phyloP scores from a whole-genome alignment of 2,329 filamentous ascomycete genomes.

The Diaporthe citrichinensis region DNA sequence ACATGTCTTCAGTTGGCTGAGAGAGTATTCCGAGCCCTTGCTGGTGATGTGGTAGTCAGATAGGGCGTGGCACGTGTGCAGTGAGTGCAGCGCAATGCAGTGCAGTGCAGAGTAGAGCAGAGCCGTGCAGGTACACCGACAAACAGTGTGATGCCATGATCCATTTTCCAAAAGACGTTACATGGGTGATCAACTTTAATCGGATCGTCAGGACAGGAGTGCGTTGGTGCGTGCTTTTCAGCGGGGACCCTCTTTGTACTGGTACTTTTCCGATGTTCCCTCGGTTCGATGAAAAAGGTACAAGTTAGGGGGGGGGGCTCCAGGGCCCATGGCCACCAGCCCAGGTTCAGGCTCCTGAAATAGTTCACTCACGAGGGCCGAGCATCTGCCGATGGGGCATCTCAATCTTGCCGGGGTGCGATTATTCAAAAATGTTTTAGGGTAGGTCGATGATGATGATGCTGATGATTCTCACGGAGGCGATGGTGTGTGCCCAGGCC shows the following conservation, averaged over 20 bases:
- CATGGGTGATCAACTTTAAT: conserved; percentile 33
- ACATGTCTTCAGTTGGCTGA: background rate
- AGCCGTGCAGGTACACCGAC: background rate
- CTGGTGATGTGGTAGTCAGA: background rate
- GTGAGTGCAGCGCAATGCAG: background rate
- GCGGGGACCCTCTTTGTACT: conserved; percentile 14
- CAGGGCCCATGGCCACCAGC: background rate
- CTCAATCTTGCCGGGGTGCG: background rate
- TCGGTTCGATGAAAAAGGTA: background rate
- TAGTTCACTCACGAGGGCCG: conserved; percentile 26
- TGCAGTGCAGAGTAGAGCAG: background rate
- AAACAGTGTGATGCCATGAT: conserved; percentile 14
- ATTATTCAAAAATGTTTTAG: background rate
- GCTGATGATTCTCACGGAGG: background rate
- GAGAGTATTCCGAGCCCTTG: background rate
- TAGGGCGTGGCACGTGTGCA: conserved; percentile 10
- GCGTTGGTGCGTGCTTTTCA: conserved; percentile 32
- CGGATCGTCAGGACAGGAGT: conserved; percentile 29
- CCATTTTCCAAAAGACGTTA: conserved; percentile 27
- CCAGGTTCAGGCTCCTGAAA: conserved; percentile 26
- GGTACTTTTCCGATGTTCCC: conserved; percentile 9
- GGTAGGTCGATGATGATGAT: conserved; percentile 3
- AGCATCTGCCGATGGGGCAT: conserved; percentile 16
- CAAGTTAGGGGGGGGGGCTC: background rate
- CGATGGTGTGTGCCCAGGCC: background rate